A percentile compares a stretch with the other conserved stretches of the same genome.
phyloP scores from a whole-genome alignment of 78 protist genomes.

The Tieghemostelium lacteum region DNA sequence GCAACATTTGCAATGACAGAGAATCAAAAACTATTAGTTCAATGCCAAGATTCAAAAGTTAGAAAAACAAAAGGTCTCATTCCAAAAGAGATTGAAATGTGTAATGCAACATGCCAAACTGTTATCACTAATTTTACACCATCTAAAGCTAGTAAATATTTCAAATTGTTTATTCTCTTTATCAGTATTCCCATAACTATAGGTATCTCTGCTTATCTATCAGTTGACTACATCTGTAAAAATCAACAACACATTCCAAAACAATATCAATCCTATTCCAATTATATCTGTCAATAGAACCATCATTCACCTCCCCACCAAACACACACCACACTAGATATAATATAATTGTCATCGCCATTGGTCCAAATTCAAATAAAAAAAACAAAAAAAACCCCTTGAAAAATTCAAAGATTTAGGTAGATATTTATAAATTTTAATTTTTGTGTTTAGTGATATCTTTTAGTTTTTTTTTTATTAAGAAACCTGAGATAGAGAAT shows the following conservation, averaged over 20 bases:
- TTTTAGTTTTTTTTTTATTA: too few species aligned
- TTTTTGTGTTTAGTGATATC: too few species aligned
- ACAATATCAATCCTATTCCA: background rate
- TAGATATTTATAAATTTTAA: too few species aligned
- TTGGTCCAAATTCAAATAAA: too few species aligned
- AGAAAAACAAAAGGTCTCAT: background rate
- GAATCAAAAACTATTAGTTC: conserved; percentile 1
- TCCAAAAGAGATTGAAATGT: conserved; percentile 41
- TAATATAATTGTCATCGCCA: too few species aligned
- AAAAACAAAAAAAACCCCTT: too few species aligned
- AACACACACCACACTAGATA: too few species aligned
- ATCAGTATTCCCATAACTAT: background rate
- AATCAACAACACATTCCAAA: background rate
- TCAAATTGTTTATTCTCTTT: background rate
- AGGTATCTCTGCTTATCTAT: background rate
- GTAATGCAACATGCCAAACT: conserved; percentile 13
- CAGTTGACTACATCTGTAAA: background rate
- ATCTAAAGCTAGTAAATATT: background rate
- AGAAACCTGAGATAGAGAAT: too few species aligned
- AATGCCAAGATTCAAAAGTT: background rate
- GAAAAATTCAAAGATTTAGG: too few species aligned
- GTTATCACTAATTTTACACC: background rate
- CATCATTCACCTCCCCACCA: too few species aligned
- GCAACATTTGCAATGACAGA: conserved; percentile 20
- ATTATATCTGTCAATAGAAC: background rate